Percentiles rank a stretch among this genome's conserved stretches.
Conservation (phyloP, 306 rosid species). For the Vicia faba region DNA sequence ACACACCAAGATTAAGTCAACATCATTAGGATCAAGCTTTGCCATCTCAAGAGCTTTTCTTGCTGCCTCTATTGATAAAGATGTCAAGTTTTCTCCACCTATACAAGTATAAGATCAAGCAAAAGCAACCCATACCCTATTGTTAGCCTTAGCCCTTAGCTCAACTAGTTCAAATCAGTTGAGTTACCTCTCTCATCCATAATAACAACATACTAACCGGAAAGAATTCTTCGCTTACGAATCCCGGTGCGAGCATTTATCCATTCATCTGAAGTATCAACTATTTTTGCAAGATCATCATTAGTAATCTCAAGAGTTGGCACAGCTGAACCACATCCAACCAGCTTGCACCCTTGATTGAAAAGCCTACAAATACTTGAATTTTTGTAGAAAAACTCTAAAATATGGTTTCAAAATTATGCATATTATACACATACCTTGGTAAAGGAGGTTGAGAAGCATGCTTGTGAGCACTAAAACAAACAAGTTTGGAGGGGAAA, state of each 20-base stretch:
- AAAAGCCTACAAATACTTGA: constrained; percentile 15
- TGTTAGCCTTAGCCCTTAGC: no score
- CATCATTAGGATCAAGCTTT: neutral
- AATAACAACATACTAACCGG: constrained; percentile 45
- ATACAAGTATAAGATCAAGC: neutral
- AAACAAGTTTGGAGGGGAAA: neutral
- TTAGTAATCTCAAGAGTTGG: constrained; percentile 81
- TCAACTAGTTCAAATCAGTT: no score
- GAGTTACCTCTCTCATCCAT: no score
- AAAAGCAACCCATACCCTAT: no score
- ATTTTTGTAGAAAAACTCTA: no score
- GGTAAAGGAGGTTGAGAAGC: neutral
- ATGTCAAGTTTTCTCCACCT: neutral
- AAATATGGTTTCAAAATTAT: no score
- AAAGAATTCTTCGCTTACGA: constrained; percentile 70
- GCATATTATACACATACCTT: neutral
- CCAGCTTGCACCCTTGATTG: constrained; percentile 77
- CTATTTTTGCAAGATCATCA: constrained; percentile 81
- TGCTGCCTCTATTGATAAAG: neutral
- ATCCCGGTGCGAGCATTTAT: constrained; percentile 90
- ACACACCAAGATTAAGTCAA: neutral
- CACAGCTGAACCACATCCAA: constrained; percentile 91
- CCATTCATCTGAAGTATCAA: constrained; percentile 92
- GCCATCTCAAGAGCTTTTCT: neutral
- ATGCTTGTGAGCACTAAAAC: neutral